These are phyloP conservation scores for Cytospora mali DNA, from an alignment of 2,329 filamentous ascomycete species.

Conservation along the genomic window DNA sequence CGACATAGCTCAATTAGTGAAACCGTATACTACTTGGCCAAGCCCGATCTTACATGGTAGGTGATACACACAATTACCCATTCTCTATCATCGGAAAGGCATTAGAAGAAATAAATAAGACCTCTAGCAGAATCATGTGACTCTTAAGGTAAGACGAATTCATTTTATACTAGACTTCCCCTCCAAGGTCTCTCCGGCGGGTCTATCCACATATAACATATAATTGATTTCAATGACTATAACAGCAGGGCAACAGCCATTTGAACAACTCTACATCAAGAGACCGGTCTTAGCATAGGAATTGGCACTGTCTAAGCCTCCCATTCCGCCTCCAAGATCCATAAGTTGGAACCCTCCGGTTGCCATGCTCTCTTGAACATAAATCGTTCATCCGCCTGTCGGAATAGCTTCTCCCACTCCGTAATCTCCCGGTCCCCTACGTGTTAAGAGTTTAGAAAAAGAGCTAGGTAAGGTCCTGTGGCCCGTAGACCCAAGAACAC, in stretches of 20 bases:
- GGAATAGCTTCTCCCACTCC: slow-evolving; percentile 3
- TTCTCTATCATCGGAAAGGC: no score
- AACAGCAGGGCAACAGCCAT: not conserved
- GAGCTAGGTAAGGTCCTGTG: not conserved
- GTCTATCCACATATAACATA: no score
- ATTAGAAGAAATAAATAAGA: no score
- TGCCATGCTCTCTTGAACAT: slow-evolving; percentile 1
- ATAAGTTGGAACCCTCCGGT: not conserved
- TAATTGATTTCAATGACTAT: not conserved
- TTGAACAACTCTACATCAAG: not conserved
- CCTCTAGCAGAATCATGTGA: no score
- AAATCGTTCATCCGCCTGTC: not conserved
- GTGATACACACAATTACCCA: no score
- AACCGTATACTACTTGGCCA: no score
- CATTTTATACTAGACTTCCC: no score
- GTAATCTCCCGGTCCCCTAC: slow-evolving; percentile 2
- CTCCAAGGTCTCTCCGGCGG: no score
- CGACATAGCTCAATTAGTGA: no score
- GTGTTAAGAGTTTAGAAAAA: not conserved
- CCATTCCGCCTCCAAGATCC: slow-evolving; percentile 9
- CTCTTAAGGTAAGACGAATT: no score
- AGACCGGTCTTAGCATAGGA: not conserved
- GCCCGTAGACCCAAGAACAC: not conserved
- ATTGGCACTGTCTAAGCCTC: not conserved
- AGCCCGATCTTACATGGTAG: no score